Evolutionary conservation across 306 rosid species (phyloP).

Genomic region (Pyrus communis): DNA sequence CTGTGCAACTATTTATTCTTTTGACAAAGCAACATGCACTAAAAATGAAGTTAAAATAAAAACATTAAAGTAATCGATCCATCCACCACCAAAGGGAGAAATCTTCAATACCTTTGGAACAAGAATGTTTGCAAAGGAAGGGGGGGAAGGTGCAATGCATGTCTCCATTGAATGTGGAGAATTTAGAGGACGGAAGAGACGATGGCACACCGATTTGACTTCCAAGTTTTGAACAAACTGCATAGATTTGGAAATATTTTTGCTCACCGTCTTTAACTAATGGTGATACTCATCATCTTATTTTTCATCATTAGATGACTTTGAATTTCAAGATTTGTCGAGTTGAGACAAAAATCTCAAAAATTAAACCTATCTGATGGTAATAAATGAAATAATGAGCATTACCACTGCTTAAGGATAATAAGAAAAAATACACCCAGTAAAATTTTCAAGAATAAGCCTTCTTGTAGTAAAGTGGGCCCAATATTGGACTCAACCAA

Average conservation of each 20-base stretch:
- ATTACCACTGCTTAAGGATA: too few relatives aligned
- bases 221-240: too few relatives aligned
- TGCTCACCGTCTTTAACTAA: too few relatives aligned
- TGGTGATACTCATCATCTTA: rapidly evolving
- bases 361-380: too few relatives aligned
- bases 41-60: not conserved
- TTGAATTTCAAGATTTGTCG: too few relatives aligned
- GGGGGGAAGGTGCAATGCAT: not conserved
- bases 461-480: not conserved
- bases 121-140: not conserved
- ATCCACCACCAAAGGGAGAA: not conserved
- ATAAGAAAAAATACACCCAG: too few relatives aligned
- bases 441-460: too few relatives aligned
- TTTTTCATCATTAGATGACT: too few relatives aligned
- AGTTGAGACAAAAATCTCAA: too few relatives aligned
- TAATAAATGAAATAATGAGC: too few relatives aligned
- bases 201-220: too few relatives aligned
- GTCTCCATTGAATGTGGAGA: not conserved
- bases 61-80: not conserved
- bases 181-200: not conserved
- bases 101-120: not conserved
- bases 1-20: not conserved
- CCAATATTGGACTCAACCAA: not conserved
- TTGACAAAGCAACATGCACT: not conserved
- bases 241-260: too few relatives aligned